Evolutionary conservation across 1,139 yeast genomes (phyloP).

Genomic region (Yamadazyma sp.): DNA sequence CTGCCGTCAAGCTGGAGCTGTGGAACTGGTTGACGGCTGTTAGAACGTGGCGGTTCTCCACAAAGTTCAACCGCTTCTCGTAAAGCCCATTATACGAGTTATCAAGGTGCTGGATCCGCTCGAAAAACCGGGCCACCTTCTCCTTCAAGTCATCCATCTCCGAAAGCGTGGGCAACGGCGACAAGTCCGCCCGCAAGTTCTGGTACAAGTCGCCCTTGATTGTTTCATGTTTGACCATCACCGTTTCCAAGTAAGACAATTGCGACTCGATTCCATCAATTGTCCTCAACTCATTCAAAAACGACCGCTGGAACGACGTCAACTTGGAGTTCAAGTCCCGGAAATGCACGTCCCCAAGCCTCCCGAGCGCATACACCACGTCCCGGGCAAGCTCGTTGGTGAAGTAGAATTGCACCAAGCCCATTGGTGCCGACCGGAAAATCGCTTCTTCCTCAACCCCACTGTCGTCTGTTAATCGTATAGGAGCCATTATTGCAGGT

Average conservation of each 20-base stretch:
- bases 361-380: constrained; percentile 79
- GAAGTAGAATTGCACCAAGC: constrained; percentile 84
- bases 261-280: constrained; percentile 34
- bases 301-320: constrained; percentile 83
- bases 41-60: constrained; percentile 39
- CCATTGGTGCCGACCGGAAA: constrained; percentile 87
- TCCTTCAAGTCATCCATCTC: constrained; percentile 31
- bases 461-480: constrained; percentile 8
- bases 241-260: constrained; percentile 27
- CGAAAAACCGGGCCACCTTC: constrained; percentile 23
- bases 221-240: constrained; percentile 38
- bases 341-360: constrained; percentile 81
- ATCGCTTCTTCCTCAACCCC: constrained; percentile 25
- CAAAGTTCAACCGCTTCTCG: constrained; percentile 20
- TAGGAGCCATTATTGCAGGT: constrained; percentile 8
- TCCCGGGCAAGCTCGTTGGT: constrained; percentile 92
- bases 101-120: constrained; percentile 34
- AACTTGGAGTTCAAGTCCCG: constrained; percentile 81
- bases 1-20: constrained; percentile 12
- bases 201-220: constrained; percentile 25
- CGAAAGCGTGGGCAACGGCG: constrained; percentile 30
- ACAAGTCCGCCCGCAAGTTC: constrained; percentile 26
- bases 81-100: constrained; percentile 27
- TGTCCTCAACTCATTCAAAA: constrained; percentile 75
- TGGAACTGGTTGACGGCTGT: constrained; percentile 33